Base-by-base conservation (phyloP, 1,284 basidiomycete genomes). In the Sparassis latifolia region DNA sequence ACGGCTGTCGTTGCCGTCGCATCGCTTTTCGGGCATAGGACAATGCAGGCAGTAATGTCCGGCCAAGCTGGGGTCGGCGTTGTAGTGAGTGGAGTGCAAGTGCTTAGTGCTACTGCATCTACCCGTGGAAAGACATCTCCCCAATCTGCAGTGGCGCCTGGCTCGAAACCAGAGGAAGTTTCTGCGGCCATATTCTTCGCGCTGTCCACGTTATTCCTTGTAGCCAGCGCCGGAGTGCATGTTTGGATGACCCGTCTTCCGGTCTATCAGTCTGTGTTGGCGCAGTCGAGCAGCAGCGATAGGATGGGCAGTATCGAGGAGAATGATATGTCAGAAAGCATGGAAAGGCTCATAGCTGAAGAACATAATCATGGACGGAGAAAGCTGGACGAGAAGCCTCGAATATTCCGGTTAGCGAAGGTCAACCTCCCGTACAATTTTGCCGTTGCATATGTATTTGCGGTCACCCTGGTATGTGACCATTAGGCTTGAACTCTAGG, bases 41-140 rank as follows among this genome's bases (percentile, higher is more conserved):
- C 80, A 5, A 76, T 91, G 53, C 86, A 89, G 64, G 70, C 80
- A 5, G 72, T 84, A 61, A 78, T 90, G 73, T 77, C 86, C 1
- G 88, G 89, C 5, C 87, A 91, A 61, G 88, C 85, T 3, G 84
- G 84, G 0, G 78, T 89, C 0, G 89, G 81, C 0, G 85, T 91
- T 4, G 80, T 76, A 2, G 80, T 91, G 49, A 86, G 84, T 55
- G 69, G 72, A 2, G 79, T 89, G 1, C 86, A 91, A 59, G 77
- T 88, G n/a, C 59, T 80, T 42, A 85, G 84, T 52, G 75, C 85
- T 3, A 62, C 72, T 0, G 69, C 77, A 3, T 83, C 83, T 10
- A 69, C 85, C 4, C 58, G 61, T 20, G 54, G 57, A 9, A 63
- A 70, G 30, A 35, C 61, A 3, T 55, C 66, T 20, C 46, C 62